Evolutionary conservation across 306 rosid genomes (phyloP).

Genomic region (Trichosanthes cucumerina): DNA sequence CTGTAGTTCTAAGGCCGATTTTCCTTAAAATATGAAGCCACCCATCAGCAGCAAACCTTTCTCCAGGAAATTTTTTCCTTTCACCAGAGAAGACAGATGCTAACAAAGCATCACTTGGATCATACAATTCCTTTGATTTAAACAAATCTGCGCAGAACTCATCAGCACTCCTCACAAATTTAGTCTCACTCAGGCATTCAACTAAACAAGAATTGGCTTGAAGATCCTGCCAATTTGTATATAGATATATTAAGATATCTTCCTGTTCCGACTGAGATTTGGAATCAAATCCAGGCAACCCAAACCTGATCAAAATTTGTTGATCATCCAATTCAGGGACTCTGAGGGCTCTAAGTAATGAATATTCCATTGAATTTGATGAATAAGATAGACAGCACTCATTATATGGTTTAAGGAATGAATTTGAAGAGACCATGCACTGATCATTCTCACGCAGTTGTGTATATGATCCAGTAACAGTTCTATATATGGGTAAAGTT

Average conservation of each 20-base stretch:
- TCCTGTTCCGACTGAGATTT: conserved; percentile 71
- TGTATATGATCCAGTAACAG: conserved; percentile 80
- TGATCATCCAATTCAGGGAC: conserved; percentile 64
- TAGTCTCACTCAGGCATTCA: conserved; percentile 69
- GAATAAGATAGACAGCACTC: conserved; percentile 69
- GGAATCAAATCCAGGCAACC: conserved; percentile 70
- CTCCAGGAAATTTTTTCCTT: conserved; percentile 85
- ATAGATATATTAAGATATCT: conserved; percentile 58
- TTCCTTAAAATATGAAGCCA: conserved; percentile 91
- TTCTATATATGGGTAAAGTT: conserved; percentile 80
- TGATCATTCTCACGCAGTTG: conserved; percentile 55
- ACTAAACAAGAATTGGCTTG: conserved; percentile 53
- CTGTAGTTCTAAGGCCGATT: conserved; percentile 70
- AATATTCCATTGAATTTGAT: conserved; percentile 50
- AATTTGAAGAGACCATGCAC: conserved; percentile 71
- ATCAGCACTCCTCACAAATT: conserved; percentile 78
- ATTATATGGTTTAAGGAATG: conserved; percentile 76
- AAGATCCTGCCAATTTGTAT: conserved; percentile 82
- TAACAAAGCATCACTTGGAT: conserved; percentile 75
- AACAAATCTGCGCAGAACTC: conserved; percentile 67
- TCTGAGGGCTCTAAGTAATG: conserved; percentile 78
- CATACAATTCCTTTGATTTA: conserved; percentile 71
- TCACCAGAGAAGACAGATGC: conserved; percentile 88
- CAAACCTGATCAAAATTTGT: conserved; percentile 81
- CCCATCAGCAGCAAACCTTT: conserved; percentile 72